phyloP scores from a whole-genome alignment of 2,329 filamentous ascomycete species.

The Pestalotiopsis sp. region DNA sequence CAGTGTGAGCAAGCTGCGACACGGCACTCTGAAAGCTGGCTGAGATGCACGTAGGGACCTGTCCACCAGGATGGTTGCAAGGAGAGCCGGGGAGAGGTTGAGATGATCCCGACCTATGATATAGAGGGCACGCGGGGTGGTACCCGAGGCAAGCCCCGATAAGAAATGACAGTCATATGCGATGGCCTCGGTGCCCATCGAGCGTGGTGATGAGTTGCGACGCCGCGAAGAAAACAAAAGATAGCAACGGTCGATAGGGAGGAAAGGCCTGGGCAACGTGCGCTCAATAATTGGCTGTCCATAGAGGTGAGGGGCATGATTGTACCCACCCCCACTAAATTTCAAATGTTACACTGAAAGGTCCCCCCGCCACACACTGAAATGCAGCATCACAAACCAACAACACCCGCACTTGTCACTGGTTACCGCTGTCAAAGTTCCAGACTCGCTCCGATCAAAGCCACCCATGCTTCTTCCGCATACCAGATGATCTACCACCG shows the following conservation, averaged over 20 bases:
- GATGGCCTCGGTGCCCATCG: background rate
- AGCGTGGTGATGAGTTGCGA: background rate
- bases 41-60: background rate
- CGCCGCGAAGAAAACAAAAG: background rate
- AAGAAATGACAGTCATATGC: background rate
- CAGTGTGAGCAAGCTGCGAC: background rate
- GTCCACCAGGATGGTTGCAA: background rate
- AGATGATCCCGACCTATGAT: no score
- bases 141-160: no score
- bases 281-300: background rate
- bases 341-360: background rate
- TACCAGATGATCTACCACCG: background rate
- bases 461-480: background rate
- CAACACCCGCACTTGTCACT: background rate
- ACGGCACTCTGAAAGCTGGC: background rate
- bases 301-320: background rate
- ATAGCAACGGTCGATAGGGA: background rate
- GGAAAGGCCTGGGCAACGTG: background rate
- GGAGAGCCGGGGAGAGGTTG: background rate
- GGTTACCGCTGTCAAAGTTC: background rate
- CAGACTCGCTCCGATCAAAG: background rate
- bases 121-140: no score
- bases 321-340: background rate
- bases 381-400: background rate
- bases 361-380: background rate